phyloP scores from a whole-genome alignment of 2,329 filamentous ascomycete species.

The Nothomitra cinnamomea region DNA sequence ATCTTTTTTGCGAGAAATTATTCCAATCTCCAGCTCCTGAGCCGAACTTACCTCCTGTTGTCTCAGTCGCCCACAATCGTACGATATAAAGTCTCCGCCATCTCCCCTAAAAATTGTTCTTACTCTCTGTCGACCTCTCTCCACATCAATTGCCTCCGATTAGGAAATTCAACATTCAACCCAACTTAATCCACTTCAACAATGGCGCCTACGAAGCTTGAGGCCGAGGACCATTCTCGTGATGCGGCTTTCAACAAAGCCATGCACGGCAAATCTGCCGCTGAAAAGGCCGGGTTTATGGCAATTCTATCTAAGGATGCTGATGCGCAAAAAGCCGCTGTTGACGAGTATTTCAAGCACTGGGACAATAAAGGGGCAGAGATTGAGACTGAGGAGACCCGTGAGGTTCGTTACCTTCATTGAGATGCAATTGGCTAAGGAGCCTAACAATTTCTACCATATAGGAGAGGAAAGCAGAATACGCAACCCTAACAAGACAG shows the following conservation, averaged over 20 bases:
- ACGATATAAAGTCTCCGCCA: too few relatives aligned
- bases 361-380: slow-evolving; percentile 73
- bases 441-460: not conserved
- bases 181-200: slow-evolving; percentile 11
- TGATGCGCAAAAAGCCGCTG: slow-evolving; percentile 60
- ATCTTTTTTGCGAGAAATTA: too few relatives aligned
- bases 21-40: too few relatives aligned
- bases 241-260: slow-evolving; percentile 86
- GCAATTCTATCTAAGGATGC: slow-evolving; percentile 78
- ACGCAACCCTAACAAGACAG: slow-evolving; percentile 86
- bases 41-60: too few relatives aligned
- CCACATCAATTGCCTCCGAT: not conserved
- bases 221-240: slow-evolving; percentile 65
- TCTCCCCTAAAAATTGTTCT: not conserved
- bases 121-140: not conserved
- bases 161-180: not conserved
- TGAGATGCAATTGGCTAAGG: slow-evolving; percentile 3
- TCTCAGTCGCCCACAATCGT: too few relatives aligned
- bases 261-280: slow-evolving; percentile 60
- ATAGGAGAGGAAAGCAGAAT: slow-evolving; percentile 67
- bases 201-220: slow-evolving; percentile 44
- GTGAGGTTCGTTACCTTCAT: slow-evolving; percentile 42
- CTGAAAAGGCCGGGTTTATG: slow-evolving; percentile 53
- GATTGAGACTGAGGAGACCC: slow-evolving; percentile 66
- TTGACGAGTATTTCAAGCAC: slow-evolving; percentile 91